Evolutionary conservation across 768 basidiomycete genomes (phyloP).

Genomic region (Macrolepiota fuliginosa): DNA sequence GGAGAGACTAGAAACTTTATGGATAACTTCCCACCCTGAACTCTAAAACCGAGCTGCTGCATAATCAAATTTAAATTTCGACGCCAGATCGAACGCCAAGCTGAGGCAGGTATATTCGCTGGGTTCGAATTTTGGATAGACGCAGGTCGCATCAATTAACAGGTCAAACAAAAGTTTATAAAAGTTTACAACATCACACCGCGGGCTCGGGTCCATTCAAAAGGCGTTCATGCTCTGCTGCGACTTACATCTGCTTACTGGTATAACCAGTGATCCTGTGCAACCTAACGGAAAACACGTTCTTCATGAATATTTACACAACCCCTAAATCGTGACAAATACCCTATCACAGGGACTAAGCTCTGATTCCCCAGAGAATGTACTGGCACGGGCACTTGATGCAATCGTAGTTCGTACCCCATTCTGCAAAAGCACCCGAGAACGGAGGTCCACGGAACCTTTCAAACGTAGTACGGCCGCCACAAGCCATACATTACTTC

Average conservation of each 20-base stretch:
- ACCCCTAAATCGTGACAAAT: background rate
- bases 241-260: background rate
- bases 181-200: background rate
- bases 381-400: background rate
- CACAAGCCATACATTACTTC: background rate
- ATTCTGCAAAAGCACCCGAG: conserved; percentile 1
- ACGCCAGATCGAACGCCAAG: background rate
- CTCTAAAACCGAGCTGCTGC: background rate
- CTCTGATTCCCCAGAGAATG: background rate
- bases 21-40: background rate
- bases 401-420: background rate
- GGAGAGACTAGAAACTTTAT: background rate
- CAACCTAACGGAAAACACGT: background rate
- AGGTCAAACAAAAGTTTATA: background rate
- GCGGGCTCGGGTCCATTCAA: background rate
- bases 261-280: background rate
- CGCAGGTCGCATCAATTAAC: background rate
- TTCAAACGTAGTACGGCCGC: background rate
- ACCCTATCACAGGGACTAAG: background rate
- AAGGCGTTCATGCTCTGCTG: background rate
- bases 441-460: background rate
- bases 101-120: background rate
- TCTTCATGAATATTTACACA: background rate
- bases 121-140: conserved; percentile 2
- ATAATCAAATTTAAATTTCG: background rate